Evolutionary conservation across 2,329 filamentous ascomycete genomes (phyloP), one percentile per base, ranked within the genome.

Genomic region (Cryphonectria japonica): DNA sequence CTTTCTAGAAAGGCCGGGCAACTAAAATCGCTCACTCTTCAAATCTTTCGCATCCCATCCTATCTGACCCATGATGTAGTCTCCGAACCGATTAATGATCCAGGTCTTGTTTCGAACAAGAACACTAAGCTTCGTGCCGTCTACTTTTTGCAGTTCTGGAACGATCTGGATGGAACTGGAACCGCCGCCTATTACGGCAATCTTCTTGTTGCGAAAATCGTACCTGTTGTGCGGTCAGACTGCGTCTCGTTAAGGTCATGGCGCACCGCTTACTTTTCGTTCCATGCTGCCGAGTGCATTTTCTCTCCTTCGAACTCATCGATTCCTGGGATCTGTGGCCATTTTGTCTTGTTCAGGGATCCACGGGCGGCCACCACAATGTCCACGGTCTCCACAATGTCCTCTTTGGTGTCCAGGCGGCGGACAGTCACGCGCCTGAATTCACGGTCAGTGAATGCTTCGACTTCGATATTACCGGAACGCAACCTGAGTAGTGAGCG

Each of bases 311-410:
- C 2, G 57, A 79, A 82, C 3, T 26, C 77, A 39, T 78, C 69
- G 8, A 82, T 72, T 1, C 83, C 84, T 0, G 69, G 62, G 39
- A 80, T 78, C 0, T 70, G 46, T 2, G 79, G 80, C 39, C 71
- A 77, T 22, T 71, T 66, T 22, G 57, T 57, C 6, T 71, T 63
- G 43, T 71, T 71, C 39, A 71, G 39, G 39, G n/a, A 32, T 2
- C 69, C 69, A 3, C 69, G 43, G 2, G 69, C 69, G 2, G 62
- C n/a, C 34, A 71, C 63, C 8, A 71, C 62, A 16, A 71, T 37
- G 26, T 71, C 66, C 29, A 34, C 66, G 5, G 64, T 60, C 19
- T 71, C 69, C 6, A 34, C 34, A 19, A 69, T 66, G n/a, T 26
- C 50, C 41, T 62, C 66, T 8, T 41, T 57, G 7, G 66, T 68